Evolutionary conservation across 2,329 filamentous ascomycete genomes (phyloP).

Genomic region (Rutstroemia sp.): DNA sequence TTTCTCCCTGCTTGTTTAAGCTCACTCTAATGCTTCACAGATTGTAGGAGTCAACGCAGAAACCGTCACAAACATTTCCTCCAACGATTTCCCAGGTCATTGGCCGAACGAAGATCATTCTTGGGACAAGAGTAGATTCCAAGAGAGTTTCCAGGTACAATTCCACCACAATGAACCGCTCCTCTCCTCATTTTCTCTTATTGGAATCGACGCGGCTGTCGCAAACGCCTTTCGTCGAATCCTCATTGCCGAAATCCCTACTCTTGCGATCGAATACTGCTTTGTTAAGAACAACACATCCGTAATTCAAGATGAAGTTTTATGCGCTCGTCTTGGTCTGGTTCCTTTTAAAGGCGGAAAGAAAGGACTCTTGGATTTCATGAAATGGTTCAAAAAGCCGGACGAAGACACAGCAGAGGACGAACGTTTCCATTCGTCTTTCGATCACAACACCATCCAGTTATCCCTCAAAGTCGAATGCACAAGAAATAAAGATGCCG

Average conservation of each 20-base stretch:
- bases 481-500: conserved; percentile 67
- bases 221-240: conserved; percentile 98
- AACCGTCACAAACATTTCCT: conserved; percentile 81
- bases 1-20: background rate
- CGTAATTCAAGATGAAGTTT: conserved; percentile 95
- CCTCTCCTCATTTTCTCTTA: conserved; percentile 81
- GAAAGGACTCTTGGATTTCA: conserved; percentile 66
- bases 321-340: conserved; percentile 82
- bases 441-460: conserved; percentile 82
- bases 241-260: conserved; percentile 87
- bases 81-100: conserved; percentile 87
- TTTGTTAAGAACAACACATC: conserved; percentile 96
- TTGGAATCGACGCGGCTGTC: conserved; percentile 85
- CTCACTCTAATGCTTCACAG: conserved; percentile 36
- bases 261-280: conserved; percentile 87
- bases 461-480: conserved; percentile 73
- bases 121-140: conserved; percentile 71
- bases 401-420: conserved; percentile 51
- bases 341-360: conserved; percentile 79
- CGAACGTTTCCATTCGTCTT: conserved; percentile 45
- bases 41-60: conserved; percentile 83
- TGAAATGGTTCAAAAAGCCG: conserved; percentile 76
- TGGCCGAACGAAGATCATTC: conserved; percentile 80
- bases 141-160: conserved; percentile 60
- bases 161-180: conserved; percentile 78